These are phyloP conservation scores for Iris macrosiphon DNA, from an alignment of 106 monocot species.

Conservation along the genomic window DNA sequence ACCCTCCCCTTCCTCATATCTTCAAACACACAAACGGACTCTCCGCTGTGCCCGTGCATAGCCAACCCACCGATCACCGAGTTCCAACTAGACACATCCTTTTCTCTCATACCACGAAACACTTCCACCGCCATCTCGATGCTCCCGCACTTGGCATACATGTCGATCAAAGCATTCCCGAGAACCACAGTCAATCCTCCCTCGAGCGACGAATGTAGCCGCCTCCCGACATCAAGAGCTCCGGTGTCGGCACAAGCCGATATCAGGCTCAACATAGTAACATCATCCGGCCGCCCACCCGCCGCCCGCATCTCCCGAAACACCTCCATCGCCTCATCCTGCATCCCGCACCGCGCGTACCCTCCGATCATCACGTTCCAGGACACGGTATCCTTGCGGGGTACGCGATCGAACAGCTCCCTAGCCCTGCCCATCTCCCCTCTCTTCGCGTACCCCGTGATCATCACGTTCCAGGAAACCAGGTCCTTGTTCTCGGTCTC, in stretches of 20 bases:
- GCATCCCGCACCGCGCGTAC: conserved; percentile 23
- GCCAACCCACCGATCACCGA: conserved; percentile 54
- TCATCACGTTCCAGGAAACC: conserved; percentile 71
- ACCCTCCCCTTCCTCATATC: conserved; percentile 29
- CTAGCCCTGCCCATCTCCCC: conserved; percentile 38
- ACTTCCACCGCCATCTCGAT: conserved; percentile 34
- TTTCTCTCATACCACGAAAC: conserved; percentile 48
- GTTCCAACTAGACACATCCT: conserved; percentile 58
- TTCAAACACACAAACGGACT: conserved; percentile 31
- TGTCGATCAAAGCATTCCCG: conserved; percentile 71
- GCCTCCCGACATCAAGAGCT: conserved; percentile 25
- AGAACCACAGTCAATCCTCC: conserved; percentile 10
- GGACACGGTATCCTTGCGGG: conserved; percentile 48
- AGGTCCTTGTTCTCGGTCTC: conserved; percentile 34
- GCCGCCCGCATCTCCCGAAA: conserved; percentile 47
- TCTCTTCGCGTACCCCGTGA: conserved; percentile 45
- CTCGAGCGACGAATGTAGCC: conserved; percentile 18
- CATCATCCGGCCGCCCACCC: conserved; percentile 38
- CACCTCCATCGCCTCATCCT: conserved; percentile 31
- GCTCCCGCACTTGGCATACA: conserved; percentile 85
- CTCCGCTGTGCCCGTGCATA: conserved; percentile 35
- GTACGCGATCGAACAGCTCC: conserved; percentile 40
- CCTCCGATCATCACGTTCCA: conserved; percentile 65
- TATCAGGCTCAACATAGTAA: conserved; percentile 51
- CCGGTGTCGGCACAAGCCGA: conserved; percentile 49